These are phyloP conservation scores for Melaleuca quinquenervia DNA, from an alignment of 345 rosid genomes.

Conservation along the genomic window DNA sequence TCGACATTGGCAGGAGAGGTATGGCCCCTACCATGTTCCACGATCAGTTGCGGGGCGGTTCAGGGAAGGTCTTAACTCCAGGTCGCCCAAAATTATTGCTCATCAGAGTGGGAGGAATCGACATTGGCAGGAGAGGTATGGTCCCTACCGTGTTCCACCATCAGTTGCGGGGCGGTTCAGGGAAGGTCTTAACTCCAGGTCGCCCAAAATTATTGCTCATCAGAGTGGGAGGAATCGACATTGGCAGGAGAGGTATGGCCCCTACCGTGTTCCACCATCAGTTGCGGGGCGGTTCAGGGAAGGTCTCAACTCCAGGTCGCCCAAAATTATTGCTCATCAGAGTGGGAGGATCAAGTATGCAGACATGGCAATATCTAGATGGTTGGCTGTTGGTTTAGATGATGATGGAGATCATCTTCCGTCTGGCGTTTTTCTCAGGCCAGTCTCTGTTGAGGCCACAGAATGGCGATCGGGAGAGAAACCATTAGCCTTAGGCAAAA, in stretches of 20 bases:
- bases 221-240: slow-evolving; percentile 10
- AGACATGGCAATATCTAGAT: neutral
- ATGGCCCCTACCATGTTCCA: neutral
- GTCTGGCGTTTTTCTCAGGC: slow-evolving; percentile 2
- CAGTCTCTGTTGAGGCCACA: neutral
- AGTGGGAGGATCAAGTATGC: slow-evolving; percentile 1
- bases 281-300: neutral
- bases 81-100: neutral
- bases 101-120: neutral
- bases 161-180: slow-evolving; percentile 11
- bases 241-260: neutral
- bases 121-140: neutral
- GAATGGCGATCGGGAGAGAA: neutral
- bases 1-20: slow-evolving; percentile 22
- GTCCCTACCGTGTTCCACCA: slow-evolving; percentile 7
- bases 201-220: neutral
- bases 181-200: slow-evolving; percentile 9
- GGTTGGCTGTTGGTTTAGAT: slow-evolving; percentile 10
- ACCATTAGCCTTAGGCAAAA: slow-evolving; percentile 2
- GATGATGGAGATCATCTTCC: neutral
- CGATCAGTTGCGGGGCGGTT: neutral
- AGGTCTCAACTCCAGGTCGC: neutral
- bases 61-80: neutral
- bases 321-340: neutral
- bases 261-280: neutral